Conservation (phyloP, 1,284 basidiomycete genomes). For the Porogramme epimiltina region DNA sequence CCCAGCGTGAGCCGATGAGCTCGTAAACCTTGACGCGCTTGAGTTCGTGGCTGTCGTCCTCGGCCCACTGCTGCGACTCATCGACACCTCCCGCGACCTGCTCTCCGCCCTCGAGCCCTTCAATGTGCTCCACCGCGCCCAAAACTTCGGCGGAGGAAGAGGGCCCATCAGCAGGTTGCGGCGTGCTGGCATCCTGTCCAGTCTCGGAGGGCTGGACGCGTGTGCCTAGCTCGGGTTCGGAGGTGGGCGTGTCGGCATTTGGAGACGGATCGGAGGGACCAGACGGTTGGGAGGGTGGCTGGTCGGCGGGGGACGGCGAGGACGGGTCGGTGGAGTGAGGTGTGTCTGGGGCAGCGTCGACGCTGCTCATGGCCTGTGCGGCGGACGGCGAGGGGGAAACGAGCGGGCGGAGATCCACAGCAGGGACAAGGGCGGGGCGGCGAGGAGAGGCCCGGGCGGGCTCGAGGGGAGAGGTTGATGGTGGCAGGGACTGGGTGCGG, state of each 20-base stretch:
- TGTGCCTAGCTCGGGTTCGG: slow-evolving; percentile 14
- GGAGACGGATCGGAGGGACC: slow-evolving; percentile 19
- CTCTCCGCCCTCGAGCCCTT: slow-evolving; percentile 17
- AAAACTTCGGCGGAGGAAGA: slow-evolving; percentile 16
- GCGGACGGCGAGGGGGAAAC: background rate
- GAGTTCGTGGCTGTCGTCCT: slow-evolving; percentile 39
- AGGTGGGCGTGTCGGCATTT: slow-evolving; percentile 17
- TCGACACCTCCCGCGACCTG: slow-evolving; percentile 21
- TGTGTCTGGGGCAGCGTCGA: slow-evolving; percentile 29
- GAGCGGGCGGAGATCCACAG: slow-evolving; percentile 11
- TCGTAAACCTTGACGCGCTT: slow-evolving; percentile 78
- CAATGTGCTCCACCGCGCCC: slow-evolving; percentile 16
- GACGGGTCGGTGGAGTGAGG: slow-evolving; percentile 15
- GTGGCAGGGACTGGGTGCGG: slow-evolving; percentile 10
- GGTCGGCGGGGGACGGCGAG: slow-evolving; percentile 20
- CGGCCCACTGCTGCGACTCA: slow-evolving; percentile 35
- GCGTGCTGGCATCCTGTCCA: slow-evolving; percentile 14
- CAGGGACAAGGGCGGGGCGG: background rate
- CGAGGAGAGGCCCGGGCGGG: slow-evolving; percentile 12
- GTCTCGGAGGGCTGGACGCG: slow-evolving; percentile 19
- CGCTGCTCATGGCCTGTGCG: slow-evolving; percentile 33
- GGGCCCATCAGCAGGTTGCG: slow-evolving; percentile 18
- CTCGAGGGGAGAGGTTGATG: slow-evolving; percentile 29
- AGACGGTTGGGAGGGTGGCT: slow-evolving; percentile 26
- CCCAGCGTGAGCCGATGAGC: slow-evolving; percentile 86